These are phyloP conservation scores for Colletotrichum musicola DNA, from an alignment of 2,329 filamentous ascomycete genomes.

Conservation along the genomic window DNA sequence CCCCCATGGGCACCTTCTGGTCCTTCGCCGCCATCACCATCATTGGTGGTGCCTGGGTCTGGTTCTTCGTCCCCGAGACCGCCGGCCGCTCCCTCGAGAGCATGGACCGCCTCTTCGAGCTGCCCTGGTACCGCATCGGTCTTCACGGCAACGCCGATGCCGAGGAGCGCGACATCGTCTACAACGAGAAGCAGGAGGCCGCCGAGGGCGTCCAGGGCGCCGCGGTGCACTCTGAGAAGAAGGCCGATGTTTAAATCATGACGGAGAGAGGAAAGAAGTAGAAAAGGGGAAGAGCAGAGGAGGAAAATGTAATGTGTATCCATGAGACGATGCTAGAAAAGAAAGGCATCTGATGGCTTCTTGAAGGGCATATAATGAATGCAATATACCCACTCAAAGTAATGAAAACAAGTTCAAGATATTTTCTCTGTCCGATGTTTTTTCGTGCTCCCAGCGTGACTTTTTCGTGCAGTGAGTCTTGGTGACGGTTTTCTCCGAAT, in stretches of 20 bases:
- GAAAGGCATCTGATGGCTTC: neutral
- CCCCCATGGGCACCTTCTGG: conserved; percentile 79
- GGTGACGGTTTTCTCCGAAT: neutral
- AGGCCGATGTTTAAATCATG: conserved; percentile 24
- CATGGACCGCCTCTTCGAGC: conserved; percentile 78
- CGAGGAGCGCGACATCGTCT: conserved; percentile 57
- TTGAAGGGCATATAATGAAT: conserved; percentile 34
- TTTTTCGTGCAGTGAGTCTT: too few species aligned
- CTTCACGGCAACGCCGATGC: conserved; percentile 65
- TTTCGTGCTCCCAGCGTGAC: neutral
- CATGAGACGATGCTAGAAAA: neutral
- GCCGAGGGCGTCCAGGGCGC: conserved; percentile 48
- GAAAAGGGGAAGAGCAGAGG: too few species aligned
- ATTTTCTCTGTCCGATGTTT: neutral
- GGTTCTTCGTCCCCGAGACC: conserved; percentile 80
- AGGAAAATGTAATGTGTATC: neutral
- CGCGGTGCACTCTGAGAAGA: conserved; percentile 53
- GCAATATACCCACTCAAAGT: conserved; percentile 29
- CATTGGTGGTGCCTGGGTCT: conserved; percentile 77
- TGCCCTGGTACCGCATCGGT: conserved; percentile 83
- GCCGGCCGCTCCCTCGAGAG: conserved; percentile 74
- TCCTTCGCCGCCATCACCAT: conserved; percentile 79
- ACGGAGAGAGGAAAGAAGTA: too few species aligned
- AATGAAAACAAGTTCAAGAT: conserved; percentile 21
- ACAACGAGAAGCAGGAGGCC: conserved; percentile 58